Conservation (phyloP, 2,329 filamentous ascomycete species). For the Penicillium sp. region DNA sequence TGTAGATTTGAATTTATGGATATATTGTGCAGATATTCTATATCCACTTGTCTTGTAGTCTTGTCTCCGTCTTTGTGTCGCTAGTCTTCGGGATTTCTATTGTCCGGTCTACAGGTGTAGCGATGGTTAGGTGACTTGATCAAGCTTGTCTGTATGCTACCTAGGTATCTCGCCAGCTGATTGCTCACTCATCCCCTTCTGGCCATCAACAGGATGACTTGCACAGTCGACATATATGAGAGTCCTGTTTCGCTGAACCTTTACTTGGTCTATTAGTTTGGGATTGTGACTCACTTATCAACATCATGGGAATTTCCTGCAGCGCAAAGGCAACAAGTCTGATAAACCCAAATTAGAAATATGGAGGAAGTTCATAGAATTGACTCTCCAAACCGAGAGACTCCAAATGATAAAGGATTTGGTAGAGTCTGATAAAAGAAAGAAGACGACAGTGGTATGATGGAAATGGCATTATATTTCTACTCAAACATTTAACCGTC, state of each 20-base stretch:
- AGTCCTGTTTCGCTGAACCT: too few species aligned
- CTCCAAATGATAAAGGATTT: too few species aligned
- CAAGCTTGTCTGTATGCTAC: not conserved
- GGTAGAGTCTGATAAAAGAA: not conserved
- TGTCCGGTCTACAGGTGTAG: not conserved
- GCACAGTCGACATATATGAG: not conserved
- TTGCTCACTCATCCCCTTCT: not conserved
- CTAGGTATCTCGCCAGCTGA: not conserved
- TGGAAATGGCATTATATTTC: not conserved
- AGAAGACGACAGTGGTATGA: not conserved
- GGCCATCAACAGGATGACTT: not conserved
- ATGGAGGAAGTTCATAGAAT: too few species aligned
- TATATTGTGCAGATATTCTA: conserved; percentile 9
- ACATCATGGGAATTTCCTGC: too few species aligned
- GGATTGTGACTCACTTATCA: too few species aligned
- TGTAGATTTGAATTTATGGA: conserved; percentile 8
- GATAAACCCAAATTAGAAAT: too few species aligned
- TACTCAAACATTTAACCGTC: not conserved
- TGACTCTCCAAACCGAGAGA: too few species aligned
- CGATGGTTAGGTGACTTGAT: not conserved
- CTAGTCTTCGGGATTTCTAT: too few species aligned
- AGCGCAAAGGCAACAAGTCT: too few species aligned
- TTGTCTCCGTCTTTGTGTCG: not conserved
- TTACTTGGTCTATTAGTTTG: too few species aligned
- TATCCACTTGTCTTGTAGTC: not conserved